Percentiles rank a stretch among this genome's conserved stretches.
phyloP scores from a whole-genome alignment of 2,329 filamentous ascomycete species.

The Ophiostoma sp. region DNA sequence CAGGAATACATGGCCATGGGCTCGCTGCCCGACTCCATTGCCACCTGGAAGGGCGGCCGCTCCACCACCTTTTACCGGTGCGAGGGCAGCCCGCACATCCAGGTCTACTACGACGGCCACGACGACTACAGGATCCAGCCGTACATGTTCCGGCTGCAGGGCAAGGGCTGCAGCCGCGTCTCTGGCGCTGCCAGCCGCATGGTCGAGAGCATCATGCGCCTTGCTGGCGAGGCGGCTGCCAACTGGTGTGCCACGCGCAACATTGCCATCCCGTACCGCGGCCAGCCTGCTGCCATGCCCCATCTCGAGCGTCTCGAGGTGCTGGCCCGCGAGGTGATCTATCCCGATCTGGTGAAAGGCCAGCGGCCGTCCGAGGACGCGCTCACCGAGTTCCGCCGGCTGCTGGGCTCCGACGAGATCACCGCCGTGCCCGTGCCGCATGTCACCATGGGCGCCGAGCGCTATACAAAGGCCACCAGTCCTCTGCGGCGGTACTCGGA shows the following conservation, averaged over 20 bases:
- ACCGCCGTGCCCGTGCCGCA: conserved; percentile 51
- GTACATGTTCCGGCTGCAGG: neutral
- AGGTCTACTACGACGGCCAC: conserved; percentile 34
- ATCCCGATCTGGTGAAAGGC: conserved; percentile 38
- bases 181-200: conserved; percentile 34
- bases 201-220: conserved; percentile 52
- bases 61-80: conserved; percentile 32
- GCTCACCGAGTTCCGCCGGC: conserved; percentile 33
- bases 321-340: conserved; percentile 38
- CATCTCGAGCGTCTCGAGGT: conserved; percentile 38
- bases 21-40: neutral
- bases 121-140: conserved; percentile 8
- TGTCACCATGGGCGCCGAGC: conserved; percentile 53
- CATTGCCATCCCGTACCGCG: conserved; percentile 56
- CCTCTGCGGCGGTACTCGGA: conserved; percentile 62
- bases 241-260: conserved; percentile 54
- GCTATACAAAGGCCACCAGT: conserved; percentile 60
- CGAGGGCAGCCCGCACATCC: conserved; percentile 49
- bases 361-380: conserved; percentile 33
- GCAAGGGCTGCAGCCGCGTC: neutral
- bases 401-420: conserved; percentile 49
- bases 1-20: neutral
- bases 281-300: conserved; percentile 40
- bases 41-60: conserved; percentile 4
- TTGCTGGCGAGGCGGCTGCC: conserved; percentile 58